Evolutionary conservation across 805 yeast species (phyloP).

Genomic region (Clavispora phyllophila): DNA sequence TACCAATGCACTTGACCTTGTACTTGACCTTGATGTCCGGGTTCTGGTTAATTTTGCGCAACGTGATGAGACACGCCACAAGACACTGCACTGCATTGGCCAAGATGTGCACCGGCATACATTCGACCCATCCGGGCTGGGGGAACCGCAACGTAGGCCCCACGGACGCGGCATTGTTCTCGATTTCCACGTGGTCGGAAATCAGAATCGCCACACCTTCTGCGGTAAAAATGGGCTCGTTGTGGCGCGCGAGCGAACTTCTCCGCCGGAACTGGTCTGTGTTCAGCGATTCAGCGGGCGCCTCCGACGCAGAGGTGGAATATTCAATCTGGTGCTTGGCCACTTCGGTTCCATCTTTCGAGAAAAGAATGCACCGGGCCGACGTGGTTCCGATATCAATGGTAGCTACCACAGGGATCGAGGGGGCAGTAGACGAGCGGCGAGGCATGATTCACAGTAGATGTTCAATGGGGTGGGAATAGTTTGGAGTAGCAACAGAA

Average conservation of each 20-base stretch:
- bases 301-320: conserved; percentile 64
- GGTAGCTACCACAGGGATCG: conserved; percentile 52
- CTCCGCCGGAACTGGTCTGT: conserved; percentile 44
- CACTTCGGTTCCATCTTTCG: conserved; percentile 66
- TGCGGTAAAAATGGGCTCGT: conserved; percentile 60
- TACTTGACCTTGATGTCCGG: conserved; percentile 50
- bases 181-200: conserved; percentile 55
- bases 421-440: conserved; percentile 38
- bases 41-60: conserved; percentile 51
- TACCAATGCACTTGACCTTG: conserved; percentile 70
- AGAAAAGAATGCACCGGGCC: conserved; percentile 80
- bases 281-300: conserved; percentile 37
- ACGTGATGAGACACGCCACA: conserved; percentile 54
- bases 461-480: too few relatives aligned
- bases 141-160: conserved; percentile 76
- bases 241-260: conserved; percentile 40
- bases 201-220: conserved; percentile 70
- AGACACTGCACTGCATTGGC: conserved; percentile 79
- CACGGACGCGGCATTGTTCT: conserved; percentile 45
- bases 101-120: conserved; percentile 78
- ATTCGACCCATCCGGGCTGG: conserved; percentile 90
- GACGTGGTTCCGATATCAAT: conserved; percentile 92
- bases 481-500: too few relatives aligned
- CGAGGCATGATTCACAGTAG: conserved; percentile 29
- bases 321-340: conserved; percentile 90